A percentile compares a stretch with the other conserved stretches of the same genome.
phyloP scores from a whole-genome alignment of 2,329 filamentous ascomycete genomes.

The Rutstroemia sydowiana region DNA sequence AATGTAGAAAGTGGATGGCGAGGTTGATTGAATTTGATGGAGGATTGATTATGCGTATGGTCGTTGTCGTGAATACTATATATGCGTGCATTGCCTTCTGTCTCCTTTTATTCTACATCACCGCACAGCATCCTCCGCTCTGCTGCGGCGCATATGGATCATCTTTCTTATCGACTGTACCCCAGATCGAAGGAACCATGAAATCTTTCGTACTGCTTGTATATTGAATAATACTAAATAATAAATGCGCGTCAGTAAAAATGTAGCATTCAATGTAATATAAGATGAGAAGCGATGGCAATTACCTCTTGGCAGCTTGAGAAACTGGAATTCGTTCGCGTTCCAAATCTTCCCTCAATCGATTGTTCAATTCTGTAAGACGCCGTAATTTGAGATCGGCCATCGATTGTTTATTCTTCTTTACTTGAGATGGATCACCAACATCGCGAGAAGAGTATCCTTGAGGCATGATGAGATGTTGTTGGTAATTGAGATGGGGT shows the following conservation, averaged over 20 bases:
- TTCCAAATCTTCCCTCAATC: conserved; percentile 91
- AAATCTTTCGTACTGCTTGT: conserved; percentile 97
- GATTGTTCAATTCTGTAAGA: conserved; percentile 93
- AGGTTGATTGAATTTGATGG: conserved; percentile 1
- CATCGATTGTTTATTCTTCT: conserved; percentile 99
- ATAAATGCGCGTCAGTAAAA: conserved; percentile 9
- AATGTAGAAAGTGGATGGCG: neutral
- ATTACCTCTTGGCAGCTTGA: conserved; percentile 81
- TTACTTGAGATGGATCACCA: conserved; percentile 60
- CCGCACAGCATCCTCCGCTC: conserved; percentile 78
- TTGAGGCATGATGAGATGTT: conserved; percentile 43
- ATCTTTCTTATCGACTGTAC: conserved; percentile 85
- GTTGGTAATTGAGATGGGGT: neutral
- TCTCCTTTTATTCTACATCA: conserved; percentile 60
- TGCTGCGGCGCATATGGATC: conserved; percentile 98
- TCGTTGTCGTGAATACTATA: conserved; percentile 8
- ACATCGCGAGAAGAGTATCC: conserved; percentile 61
- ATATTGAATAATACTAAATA: conserved; percentile 82
- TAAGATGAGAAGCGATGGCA: neutral
- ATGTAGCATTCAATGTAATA: neutral
- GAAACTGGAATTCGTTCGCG: conserved; percentile 92
- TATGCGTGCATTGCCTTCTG: conserved; percentile 10
- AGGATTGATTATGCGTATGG: conserved; percentile 6
- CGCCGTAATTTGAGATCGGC: conserved; percentile 94
- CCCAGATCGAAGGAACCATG: conserved; percentile 96